A percentile compares a stretch with the other conserved stretches of the same genome.
Evolutionary conservation across 768 basidiomycete species (phyloP).

Genomic region (Fibroporia radiculosa): DNA sequence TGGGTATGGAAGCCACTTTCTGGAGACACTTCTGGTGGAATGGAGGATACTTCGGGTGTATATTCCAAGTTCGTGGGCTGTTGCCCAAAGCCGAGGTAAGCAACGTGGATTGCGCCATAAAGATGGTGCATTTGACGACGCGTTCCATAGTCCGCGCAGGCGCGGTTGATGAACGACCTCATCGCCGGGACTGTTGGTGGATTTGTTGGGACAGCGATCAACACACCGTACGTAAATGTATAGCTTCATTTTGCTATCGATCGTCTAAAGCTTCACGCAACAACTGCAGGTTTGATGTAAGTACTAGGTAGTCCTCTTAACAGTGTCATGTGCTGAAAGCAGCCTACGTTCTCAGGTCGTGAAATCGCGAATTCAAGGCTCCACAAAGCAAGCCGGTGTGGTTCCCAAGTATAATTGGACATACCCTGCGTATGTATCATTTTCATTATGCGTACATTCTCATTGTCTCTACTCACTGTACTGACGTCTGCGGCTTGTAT

Average conservation of each 20-base stretch:
- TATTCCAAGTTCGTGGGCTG: conserved; percentile 73
- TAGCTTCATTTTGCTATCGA: not conserved
- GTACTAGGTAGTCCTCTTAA: conserved; percentile 4
- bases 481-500: not conserved
- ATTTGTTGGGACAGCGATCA: conserved; percentile 80
- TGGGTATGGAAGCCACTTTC: conserved; percentile 96
- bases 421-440: conserved; percentile 61
- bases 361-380: conserved; percentile 90
- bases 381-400: conserved; percentile 57
- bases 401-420: conserved; percentile 91
- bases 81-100: conserved; percentile 82
- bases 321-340: not conserved
- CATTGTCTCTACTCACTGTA: not conserved
- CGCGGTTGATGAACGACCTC: conserved; percentile 83
- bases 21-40: conserved; percentile 97
- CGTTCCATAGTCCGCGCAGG: conserved; percentile 48
- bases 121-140: not conserved
- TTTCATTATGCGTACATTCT: not conserved
- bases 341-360: conserved; percentile 64
- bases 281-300: conserved; percentile 38
- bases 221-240: conserved; percentile 67
- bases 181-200: conserved; percentile 87
- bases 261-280: not conserved
- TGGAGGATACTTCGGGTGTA: conserved; percentile 92
- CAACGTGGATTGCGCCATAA: not conserved